Conservation (phyloP, 2,329 filamentous ascomycete species). For the Aspergillus vadensis region DNA sequence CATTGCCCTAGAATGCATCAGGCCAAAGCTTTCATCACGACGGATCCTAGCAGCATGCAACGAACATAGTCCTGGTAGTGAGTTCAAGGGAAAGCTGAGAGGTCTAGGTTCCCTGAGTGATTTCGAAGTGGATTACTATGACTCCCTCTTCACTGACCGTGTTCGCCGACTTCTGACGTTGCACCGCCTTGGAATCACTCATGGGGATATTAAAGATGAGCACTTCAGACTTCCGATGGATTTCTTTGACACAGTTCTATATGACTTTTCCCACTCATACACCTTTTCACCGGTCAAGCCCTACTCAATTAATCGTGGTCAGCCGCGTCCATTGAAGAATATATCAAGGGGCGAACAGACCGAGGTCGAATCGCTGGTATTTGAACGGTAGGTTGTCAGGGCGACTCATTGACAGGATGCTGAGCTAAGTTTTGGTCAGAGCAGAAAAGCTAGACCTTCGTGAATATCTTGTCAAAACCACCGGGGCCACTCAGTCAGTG, state of each 20-base stretch:
- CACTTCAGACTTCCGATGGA: slow-evolving; percentile 19
- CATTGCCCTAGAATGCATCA: slow-evolving; percentile 2
- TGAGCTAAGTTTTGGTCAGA: slow-evolving; percentile 2
- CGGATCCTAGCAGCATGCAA: slow-evolving; percentile 1
- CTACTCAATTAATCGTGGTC: slow-evolving; percentile 5
- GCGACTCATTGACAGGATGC: not conserved
- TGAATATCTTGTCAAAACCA: slow-evolving; percentile 1
- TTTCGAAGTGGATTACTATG: slow-evolving; percentile 15
- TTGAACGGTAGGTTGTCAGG: not conserved
- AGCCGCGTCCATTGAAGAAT: slow-evolving; percentile 1
- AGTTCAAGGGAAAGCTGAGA: not conserved
- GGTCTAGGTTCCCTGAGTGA: not conserved
- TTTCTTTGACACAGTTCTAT: slow-evolving; percentile 18
- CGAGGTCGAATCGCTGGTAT: slow-evolving; percentile 4
- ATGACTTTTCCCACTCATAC: slow-evolving; percentile 10
- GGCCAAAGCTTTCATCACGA: slow-evolving; percentile 8
- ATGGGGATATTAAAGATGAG: slow-evolving; percentile 19
- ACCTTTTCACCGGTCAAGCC: slow-evolving; percentile 6
- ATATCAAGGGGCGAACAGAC: slow-evolving; percentile 3
- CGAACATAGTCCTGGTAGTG: not conserved
- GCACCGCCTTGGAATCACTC: slow-evolving; percentile 15
- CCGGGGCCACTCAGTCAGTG: not conserved
- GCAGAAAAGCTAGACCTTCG: slow-evolving; percentile 5
- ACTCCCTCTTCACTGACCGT: slow-evolving; percentile 11
- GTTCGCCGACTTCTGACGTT: slow-evolving; percentile 13